Base-by-base conservation (phyloP, 2,329 filamentous ascomycete species). In the Nannizziopsis arthrosporioides region DNA sequence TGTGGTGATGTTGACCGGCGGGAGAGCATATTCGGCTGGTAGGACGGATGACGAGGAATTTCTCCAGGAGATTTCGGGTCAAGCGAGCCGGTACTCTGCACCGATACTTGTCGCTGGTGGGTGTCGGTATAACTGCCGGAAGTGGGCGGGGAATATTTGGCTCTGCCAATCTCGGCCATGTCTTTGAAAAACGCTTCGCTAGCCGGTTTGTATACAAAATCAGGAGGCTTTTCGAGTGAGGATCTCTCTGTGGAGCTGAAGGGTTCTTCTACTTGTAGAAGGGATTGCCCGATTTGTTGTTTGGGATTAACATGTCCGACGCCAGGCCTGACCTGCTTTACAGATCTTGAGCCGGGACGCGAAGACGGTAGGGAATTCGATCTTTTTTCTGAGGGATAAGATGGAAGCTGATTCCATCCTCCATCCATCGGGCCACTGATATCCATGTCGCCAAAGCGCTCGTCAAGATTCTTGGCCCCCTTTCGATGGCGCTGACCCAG, bases 381-480 rank as follows among this genome's bases (percentile, higher is more conserved):
- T n/a, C 32, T 19, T 34, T 44, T 48, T 30, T 48, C 46, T 4
- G 46, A 44, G 5, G 32, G 34, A 22, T 43, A 39, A 11, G 42
- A 27, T 31, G 54, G 49, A 2, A 53, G 35, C 37, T 54, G 50
- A 31, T 55, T 55, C 54, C 54, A 55, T 18, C 52, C 52, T 35
- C 54, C 54, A 31, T 52, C 48, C 49, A 54, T 52, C n/a, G 54
- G 54, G 9, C 52, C 50, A 34, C 48, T 55, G 18, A 55, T 55
- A 18, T 44, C 40, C 2, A 40, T 34, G 38, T 55, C 54, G 14
- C 54, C 54, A 30, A 49, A 55, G 18, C 54, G 45, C 40, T 54
- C 52, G 36, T 55, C 52, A 11, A 55, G 41, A 10, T 42, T 35
- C 27, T 35, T 31, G 1, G 31, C 35, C n/a, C 50, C 39, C 44